Percentiles rank a stretch among this genome's conserved stretches.
These are phyloP conservation scores for Xylaria sp. DNA, from an alignment of 2,329 filamentous ascomycete genomes.

Conservation along the genomic window DNA sequence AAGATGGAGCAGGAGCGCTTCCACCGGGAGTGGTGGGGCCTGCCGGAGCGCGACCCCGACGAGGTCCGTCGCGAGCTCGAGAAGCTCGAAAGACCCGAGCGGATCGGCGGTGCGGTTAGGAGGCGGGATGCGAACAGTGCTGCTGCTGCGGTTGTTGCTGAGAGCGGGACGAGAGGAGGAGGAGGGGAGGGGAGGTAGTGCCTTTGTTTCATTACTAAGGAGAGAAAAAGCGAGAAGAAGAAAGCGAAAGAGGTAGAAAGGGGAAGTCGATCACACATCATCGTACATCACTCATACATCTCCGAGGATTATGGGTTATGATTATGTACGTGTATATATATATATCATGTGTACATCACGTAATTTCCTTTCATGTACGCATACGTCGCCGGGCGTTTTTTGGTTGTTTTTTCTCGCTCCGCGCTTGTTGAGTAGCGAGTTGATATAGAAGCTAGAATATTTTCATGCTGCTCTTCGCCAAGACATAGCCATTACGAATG, in stretches of 20 bases:
- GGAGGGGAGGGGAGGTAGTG: conserved; percentile 19
- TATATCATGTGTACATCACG: conserved; percentile 13
- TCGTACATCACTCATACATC: background rate
- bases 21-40: conserved; percentile 74
- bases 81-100: conserved; percentile 62
- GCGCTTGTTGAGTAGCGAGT: conserved; percentile 18
- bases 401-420: conserved; percentile 24
- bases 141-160: background rate
- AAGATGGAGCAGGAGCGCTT: conserved; percentile 73
- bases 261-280: too few relatives aligned
- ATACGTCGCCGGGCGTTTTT: conserved; percentile 34
- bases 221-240: too few relatives aligned
- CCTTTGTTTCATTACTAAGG: too few relatives aligned
- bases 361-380: conserved; percentile 19
- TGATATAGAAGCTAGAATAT: conserved; percentile 22
- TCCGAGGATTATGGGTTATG: background rate
- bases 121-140: background rate
- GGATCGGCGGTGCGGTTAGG: conserved; percentile 59
- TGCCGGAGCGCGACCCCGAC: conserved; percentile 67
- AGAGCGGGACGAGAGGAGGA: background rate
- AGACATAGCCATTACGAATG: background rate
- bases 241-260: too few relatives aligned
- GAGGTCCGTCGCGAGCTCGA: conserved; percentile 63
- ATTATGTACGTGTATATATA: background rate
- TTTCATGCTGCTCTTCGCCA: conserved; percentile 19